Evolutionary conservation across 2,329 filamentous ascomycete genomes (phyloP).

Genomic region (Paecilomyces niveus): DNA sequence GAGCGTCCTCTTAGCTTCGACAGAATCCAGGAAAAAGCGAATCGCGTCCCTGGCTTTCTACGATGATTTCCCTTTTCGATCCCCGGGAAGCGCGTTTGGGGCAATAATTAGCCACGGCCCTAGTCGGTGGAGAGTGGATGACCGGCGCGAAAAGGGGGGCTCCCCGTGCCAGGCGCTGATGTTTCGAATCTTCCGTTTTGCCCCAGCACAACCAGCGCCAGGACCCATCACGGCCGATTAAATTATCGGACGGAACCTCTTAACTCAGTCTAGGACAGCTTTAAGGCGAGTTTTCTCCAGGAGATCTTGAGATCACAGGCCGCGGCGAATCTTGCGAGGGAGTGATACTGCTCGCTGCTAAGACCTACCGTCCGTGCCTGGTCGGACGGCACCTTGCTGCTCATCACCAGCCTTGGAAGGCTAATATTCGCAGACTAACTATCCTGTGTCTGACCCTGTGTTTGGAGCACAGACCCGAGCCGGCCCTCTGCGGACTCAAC

Average conservation of each 20-base stretch:
- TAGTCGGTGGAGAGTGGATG: background rate
- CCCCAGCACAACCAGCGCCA: background rate
- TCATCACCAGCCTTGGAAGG: background rate
- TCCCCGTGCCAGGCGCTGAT: constrained; percentile 1
- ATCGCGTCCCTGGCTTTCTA: background rate
- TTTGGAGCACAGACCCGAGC: background rate
- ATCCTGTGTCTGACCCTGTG: background rate
- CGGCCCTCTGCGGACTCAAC: background rate
- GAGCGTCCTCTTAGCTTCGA: background rate
- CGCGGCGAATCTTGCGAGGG: background rate
- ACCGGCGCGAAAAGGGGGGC: background rate
- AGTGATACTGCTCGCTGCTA: background rate
- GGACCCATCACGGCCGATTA: background rate
- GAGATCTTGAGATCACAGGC: background rate
- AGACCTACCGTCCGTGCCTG: background rate
- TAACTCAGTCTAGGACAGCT: background rate
- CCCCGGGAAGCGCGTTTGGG: background rate
- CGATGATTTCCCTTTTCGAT: background rate
- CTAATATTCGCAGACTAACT: background rate
- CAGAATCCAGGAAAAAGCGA: background rate
- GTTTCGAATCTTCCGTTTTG: constrained; percentile 1
- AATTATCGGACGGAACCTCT: background rate
- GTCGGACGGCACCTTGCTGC: background rate
- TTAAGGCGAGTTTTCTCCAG: background rate
- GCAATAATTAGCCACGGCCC: background rate